Evolutionary conservation across 805 yeast genomes (phyloP).

Genomic region (Nakazawaea populi): DNA sequence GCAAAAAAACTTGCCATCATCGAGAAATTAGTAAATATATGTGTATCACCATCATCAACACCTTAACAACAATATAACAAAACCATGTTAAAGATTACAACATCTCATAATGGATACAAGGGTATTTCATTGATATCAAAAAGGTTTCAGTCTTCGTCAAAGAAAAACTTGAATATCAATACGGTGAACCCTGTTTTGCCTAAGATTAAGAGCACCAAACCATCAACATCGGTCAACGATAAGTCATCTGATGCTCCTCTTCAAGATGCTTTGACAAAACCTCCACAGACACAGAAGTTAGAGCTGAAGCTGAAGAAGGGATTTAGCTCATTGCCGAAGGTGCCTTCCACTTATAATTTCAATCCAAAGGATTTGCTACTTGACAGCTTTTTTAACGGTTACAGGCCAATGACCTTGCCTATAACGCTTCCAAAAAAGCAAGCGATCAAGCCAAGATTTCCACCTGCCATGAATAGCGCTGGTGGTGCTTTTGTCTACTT

Average conservation of each 20-base stretch:
- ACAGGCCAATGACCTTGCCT: slow-evolving; percentile 28
- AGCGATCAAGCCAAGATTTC: background rate
- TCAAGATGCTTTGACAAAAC: background rate
- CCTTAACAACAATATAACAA: too few relatives aligned
- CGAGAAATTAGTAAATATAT: background rate
- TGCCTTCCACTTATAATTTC: slow-evolving; percentile 25
- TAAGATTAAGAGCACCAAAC: slow-evolving; percentile 4
- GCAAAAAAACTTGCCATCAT: background rate
- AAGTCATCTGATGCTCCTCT: background rate
- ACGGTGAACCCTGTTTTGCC: slow-evolving; percentile 5
- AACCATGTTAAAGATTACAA: background rate
- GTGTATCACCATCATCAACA: too few relatives aligned
- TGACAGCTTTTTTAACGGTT: slow-evolving; percentile 29
- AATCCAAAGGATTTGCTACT: slow-evolving; percentile 27
- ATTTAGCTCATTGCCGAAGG: slow-evolving; percentile 27
- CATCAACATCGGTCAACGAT: background rate
- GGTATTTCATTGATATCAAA: background rate
- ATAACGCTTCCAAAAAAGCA: slow-evolving; percentile 18
- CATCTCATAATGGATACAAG: background rate
- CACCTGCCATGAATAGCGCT: slow-evolving; percentile 12
- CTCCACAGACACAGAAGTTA: background rate
- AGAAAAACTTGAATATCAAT: slow-evolving; percentile 8
- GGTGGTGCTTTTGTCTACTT: slow-evolving; percentile 20
- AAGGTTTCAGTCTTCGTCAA: slow-evolving; percentile 11
- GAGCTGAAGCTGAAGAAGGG: slow-evolving; percentile 20